Percentiles rank a stretch among this genome's conserved stretches.
These are phyloP conservation scores for Mycosphaerelloides madeirae DNA, from an alignment of 2,329 filamentous ascomycete species.

Conservation along the genomic window DNA sequence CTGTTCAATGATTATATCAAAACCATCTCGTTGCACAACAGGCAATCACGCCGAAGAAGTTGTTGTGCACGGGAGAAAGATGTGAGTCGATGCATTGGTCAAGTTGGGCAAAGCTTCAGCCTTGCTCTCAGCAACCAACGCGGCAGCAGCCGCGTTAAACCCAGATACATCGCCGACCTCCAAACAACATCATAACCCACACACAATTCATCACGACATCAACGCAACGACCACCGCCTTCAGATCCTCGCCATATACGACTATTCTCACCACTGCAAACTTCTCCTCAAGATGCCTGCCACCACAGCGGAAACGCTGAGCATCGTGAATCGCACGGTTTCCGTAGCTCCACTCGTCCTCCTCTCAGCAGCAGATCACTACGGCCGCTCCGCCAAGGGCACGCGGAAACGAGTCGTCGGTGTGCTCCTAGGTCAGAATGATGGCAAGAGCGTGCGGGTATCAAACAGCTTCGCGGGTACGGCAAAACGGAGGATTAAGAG, in stretches of 20 bases:
- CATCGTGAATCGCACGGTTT: constrained; percentile 89
- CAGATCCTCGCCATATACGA: too few relatives aligned
- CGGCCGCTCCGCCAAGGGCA: constrained; percentile 86
- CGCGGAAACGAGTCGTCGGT: constrained; percentile 83
- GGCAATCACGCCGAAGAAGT: neutral
- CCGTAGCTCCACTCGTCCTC: constrained; percentile 93
- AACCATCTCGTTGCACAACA: neutral
- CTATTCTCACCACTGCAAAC: too few relatives aligned
- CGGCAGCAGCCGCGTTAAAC: neutral
- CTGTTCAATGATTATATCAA: neutral
- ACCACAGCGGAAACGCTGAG: constrained; percentile 95
- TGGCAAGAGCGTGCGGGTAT: constrained; percentile 91
- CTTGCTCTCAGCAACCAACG: neutral
- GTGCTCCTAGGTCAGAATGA: constrained; percentile 94
- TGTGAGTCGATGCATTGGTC: neutral
- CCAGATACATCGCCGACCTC: neutral
- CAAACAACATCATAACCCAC: neutral
- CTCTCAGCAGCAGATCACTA: constrained; percentile 98
- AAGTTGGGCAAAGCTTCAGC: neutral
- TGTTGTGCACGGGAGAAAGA: neutral
- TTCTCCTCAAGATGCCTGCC: constrained; percentile 68
- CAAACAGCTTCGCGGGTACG: constrained; percentile 94
- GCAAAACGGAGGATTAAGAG: constrained; percentile 9
- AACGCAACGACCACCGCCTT: neutral
- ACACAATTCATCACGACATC: neutral